Evolutionary conservation across 2,329 filamentous ascomycete genomes (phyloP).

Genomic region (Diplocarpon mali): DNA sequence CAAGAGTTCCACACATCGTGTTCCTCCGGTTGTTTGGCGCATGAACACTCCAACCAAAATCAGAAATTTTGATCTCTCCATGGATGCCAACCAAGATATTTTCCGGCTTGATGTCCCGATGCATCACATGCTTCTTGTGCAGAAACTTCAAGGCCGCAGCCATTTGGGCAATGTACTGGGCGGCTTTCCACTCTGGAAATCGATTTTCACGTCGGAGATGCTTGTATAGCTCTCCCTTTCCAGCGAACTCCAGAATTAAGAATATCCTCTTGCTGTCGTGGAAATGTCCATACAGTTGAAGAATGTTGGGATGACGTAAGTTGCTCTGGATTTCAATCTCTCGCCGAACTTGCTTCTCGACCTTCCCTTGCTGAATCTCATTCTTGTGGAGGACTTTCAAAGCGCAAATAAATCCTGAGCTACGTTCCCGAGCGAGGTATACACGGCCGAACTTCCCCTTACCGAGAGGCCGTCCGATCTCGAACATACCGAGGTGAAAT

Average conservation of each 20-base stretch:
- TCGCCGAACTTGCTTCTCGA: slow-evolving; percentile 62
- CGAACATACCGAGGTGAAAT: slow-evolving; percentile 67
- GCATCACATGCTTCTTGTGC: slow-evolving; percentile 95
- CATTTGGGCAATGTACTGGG: slow-evolving; percentile 67
- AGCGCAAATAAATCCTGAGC: slow-evolving; percentile 59
- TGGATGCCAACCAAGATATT: slow-evolving; percentile 95
- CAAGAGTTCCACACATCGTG: slow-evolving; percentile 94
- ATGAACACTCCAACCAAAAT: slow-evolving; percentile 98
- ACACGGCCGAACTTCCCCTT: slow-evolving; percentile 68
- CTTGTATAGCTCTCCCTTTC: slow-evolving; percentile 63
- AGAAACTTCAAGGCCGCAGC: slow-evolving; percentile 79
- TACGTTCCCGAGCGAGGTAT: slow-evolving; percentile 58
- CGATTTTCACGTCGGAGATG: slow-evolving; percentile 56
- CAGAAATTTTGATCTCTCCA: slow-evolving; percentile 95
- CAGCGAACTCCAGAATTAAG: slow-evolving; percentile 62
- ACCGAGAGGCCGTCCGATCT: slow-evolving; percentile 61
- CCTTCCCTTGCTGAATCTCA: slow-evolving; percentile 53
- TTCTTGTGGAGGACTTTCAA: slow-evolving; percentile 66
- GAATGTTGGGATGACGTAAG: slow-evolving; percentile 59
- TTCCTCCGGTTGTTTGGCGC: slow-evolving; percentile 87
- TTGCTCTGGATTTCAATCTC: slow-evolving; percentile 70
- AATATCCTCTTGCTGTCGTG: slow-evolving; percentile 65
- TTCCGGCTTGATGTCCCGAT: slow-evolving; percentile 94
- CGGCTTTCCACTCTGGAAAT: slow-evolving; percentile 62
- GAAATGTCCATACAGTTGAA: slow-evolving; percentile 61